phyloP scores from a whole-genome alignment of 352 stramenopile genomes.

The Blastocystis sp. region DNA sequence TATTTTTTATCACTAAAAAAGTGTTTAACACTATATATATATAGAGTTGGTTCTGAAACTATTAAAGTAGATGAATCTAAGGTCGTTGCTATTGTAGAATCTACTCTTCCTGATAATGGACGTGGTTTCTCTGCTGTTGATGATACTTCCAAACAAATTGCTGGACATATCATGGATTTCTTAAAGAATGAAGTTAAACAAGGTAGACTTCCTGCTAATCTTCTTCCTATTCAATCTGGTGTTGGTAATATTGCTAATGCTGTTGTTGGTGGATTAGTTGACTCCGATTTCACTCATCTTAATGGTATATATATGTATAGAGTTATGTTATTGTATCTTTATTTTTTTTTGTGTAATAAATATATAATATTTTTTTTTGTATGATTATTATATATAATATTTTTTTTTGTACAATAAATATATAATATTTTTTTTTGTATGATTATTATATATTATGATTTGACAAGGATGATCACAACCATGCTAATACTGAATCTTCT shows the following conservation, averaged over 20 bases:
- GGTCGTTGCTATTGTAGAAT: conserved; percentile 34
- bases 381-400: too few relatives aligned
- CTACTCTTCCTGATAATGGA: conserved; percentile 28
- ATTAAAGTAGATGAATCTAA: conserved; percentile 29
- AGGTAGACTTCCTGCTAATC: conserved; percentile 11
- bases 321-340: too few relatives aligned
- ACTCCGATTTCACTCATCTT: conserved; percentile 25
- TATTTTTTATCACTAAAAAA: too few relatives aligned
- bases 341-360: too few relatives aligned
- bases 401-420: too few relatives aligned
- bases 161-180: conserved; percentile 36
- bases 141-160: conserved; percentile 32
- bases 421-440: too few relatives aligned
- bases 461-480: too few relatives aligned
- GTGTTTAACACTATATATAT: too few relatives aligned
- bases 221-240: conserved; percentile 30
- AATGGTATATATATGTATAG: not conserved
- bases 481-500: too few relatives aligned
- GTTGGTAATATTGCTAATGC: conserved; percentile 35
- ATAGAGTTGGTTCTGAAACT: conserved; percentile 18
- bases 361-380: too few relatives aligned
- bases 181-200: conserved; percentile 35
- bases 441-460: too few relatives aligned
- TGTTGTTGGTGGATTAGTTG: conserved; percentile 18
- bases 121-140: conserved; percentile 31